Percentiles rank a stretch among this genome's conserved stretches.
Evolutionary conservation across 129 eudicot species (phyloP).

Genomic region (Deinandra increscens): DNA sequence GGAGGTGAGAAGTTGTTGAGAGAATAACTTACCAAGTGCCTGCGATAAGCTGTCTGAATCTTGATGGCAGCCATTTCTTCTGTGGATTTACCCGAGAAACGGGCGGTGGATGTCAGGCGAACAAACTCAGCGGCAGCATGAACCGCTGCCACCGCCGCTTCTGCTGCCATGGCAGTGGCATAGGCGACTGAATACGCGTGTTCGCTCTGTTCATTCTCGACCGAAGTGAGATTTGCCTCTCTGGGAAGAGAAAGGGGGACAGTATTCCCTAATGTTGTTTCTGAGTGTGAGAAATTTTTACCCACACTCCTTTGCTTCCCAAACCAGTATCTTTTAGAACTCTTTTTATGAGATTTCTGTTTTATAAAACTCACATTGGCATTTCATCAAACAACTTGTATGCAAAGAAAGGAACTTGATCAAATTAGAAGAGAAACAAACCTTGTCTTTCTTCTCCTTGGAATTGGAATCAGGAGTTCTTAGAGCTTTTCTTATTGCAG

Average conservation of each 20-base stretch:
- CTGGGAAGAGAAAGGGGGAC: constrained; percentile 32
- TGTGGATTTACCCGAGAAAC: constrained; percentile 23
- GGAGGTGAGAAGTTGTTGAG: background rate
- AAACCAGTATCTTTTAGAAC: constrained; percentile 53
- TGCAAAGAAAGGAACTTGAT: background rate
- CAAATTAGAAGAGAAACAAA: constrained; percentile 16
- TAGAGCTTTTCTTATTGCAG: constrained; percentile 66
- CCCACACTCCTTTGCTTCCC: constrained; percentile 47
- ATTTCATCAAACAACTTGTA: constrained; percentile 12
- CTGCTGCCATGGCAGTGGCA: constrained; percentile 70
- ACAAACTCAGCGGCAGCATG: constrained; percentile 74
- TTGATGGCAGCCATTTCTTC: constrained; percentile 62
- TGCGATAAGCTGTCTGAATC: constrained; percentile 64
- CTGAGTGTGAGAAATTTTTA: constrained; percentile 28
- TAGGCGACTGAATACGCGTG: constrained; percentile 76
- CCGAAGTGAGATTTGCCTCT: constrained; percentile 40
- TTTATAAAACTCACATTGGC: constrained; percentile 6
- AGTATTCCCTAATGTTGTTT: constrained; percentile 19
- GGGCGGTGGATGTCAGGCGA: constrained; percentile 48
- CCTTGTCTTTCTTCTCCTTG: constrained; percentile 58
- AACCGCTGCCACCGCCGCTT: constrained; percentile 73
- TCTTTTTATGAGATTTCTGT: constrained; percentile 42
- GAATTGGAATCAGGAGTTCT: constrained; percentile 60
- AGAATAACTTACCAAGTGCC: constrained; percentile 45
- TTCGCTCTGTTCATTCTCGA: constrained; percentile 54